Base-by-base conservation (phyloP, 768 basidiomycete genomes). In the Suillus brevipes region DNA sequence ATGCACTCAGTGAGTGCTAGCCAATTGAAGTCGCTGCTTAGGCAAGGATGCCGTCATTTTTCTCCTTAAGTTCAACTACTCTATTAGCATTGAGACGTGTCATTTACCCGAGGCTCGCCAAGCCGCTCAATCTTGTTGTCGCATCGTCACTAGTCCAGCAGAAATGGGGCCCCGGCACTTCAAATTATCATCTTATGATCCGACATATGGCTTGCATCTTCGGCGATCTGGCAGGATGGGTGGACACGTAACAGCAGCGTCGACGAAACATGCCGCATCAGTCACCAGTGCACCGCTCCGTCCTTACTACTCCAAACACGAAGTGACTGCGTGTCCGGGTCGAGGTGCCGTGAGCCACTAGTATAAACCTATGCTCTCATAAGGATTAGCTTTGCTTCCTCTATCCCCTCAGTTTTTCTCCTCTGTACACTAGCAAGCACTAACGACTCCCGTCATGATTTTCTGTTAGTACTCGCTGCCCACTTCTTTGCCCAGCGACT, bases 281-380 rank as follows among this genome's bases (percentile, higher is more conserved):
- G 28, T 59, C 58, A 59, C 25, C 12, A 59, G 42, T 25, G 40
- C 58, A 59, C 58, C 20, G 58, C 58, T 20, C 58, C 38, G 40
- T 37, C 12, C 36, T 59, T 28, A 59, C 42, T 20, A 20, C 45
- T 49, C 3, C 43, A 61, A 66, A 77, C 75, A 76, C 75, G 76
- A 73, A 72, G 68, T 68, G 66, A 66, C 49, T 73, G 75, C 75
- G 76, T 76, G 75, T 63, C 68, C 67, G 63, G 66, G 60, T 61
- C 61, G 68, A 65, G 65, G 67, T 63, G 63, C 67, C 65, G 67
- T 61, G 64, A 50, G 45, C 67, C 53, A 49, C 55, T 68, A 57
- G 62, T 67, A 67, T 63, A 37, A 66, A 64, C 45, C 64, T 64
- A 49, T 64, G 64, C 67, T 73, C 69, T 73, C 67, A 75, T 77